A percentile compares a stretch with the other conserved stretches of the same genome.
Evolutionary conservation across 2,329 filamentous ascomycete species (phyloP).

Genomic region (Grosmannia huntii): DNA sequence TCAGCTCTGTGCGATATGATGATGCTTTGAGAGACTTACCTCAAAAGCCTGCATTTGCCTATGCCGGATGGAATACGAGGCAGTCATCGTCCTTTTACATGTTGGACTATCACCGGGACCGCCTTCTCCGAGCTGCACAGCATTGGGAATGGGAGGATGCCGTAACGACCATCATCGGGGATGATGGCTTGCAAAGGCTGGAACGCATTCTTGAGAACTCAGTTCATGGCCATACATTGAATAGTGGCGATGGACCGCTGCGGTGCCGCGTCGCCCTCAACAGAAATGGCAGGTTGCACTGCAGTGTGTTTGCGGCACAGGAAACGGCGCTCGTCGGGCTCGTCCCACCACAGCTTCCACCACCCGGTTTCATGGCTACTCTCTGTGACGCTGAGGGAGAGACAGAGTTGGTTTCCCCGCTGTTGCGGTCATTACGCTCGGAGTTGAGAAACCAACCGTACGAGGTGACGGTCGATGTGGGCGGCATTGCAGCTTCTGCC

Average conservation of each 20-base stretch:
- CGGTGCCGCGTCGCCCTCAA: conserved; percentile 44
- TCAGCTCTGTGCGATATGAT: conserved; percentile 64
- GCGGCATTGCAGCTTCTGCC: conserved; percentile 33
- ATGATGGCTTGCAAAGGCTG: conserved; percentile 30
- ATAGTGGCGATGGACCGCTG: conserved; percentile 19
- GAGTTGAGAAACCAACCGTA: conserved; percentile 20
- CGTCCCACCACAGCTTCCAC: conserved; percentile 42
- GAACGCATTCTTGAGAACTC: conserved; percentile 17
- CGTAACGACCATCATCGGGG: conserved; percentile 29
- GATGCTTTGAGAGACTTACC: conserved; percentile 35
- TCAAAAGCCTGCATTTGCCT: conserved; percentile 20
- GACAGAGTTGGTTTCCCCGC: not conserved
- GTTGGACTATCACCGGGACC: conserved; percentile 64
- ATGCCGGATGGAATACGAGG: conserved; percentile 39
- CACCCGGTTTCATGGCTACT: conserved; percentile 22
- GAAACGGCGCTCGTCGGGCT: conserved; percentile 35
- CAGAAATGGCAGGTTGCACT: conserved; percentile 31
- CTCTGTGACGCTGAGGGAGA: not conserved
- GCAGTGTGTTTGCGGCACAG: conserved; percentile 25
- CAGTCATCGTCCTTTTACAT: conserved; percentile 60
- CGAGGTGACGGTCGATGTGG: conserved; percentile 30
- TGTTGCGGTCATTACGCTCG: conserved; percentile 9
- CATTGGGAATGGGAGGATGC: conserved; percentile 43
- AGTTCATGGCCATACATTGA: not conserved
- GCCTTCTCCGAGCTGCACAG: conserved; percentile 52